Evolutionary conservation across 495 filamentous ascomycete genomes (phyloP), one percentile per base, ranked within the genome.

Genomic region (Neurospora sp.): DNA sequence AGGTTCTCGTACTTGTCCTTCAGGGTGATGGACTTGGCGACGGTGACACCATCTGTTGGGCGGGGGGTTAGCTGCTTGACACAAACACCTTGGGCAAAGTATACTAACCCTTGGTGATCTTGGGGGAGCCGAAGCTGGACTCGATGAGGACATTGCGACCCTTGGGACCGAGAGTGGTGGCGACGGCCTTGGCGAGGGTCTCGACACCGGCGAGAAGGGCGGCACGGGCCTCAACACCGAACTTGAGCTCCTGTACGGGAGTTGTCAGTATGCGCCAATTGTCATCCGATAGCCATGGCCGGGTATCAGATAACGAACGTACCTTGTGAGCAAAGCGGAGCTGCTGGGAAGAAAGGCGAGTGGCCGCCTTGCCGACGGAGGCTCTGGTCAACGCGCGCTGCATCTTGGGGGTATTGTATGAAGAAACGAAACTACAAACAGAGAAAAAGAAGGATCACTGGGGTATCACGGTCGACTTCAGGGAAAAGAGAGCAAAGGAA

Each of bases 1-100:
- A 99, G 92, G 87, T 99, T 98, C 86, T 99, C 96, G 84, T 97
- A 99, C 84, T 99, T 99, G 87, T 99, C 96, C 88, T 99, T 90
- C 68, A 99, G 89, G 74, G 89, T 89, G 77, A 99, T 93, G 71
- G 94, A 94, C 85, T 90, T 92, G 77, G 94, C 94, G 78, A 97
- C 94, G 75, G 92, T 97, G 42, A 97, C 94, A 91, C 94, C 94
- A 83, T 97, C 94, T 97, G 72, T 38, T 72, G 20, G 4, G 4
- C 0, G 70, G 74, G 76, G 59, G 78, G 78, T 59, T 65, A 59
- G 44, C 16, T 3, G 39, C 14, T 9, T 39, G 27, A n/a, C 27
- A 5, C 40, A 18, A 35, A 31, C 20, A 68, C 12, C 20, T 10
- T 14, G 6, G 31, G 59, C 37, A 68, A 5, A 9, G 37, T 38